Percentiles rank a stretch among this genome's conserved stretches.
phyloP scores from a whole-genome alignment of 1,139 yeast genomes.

The Groenewaldozyma auringiensis region DNA sequence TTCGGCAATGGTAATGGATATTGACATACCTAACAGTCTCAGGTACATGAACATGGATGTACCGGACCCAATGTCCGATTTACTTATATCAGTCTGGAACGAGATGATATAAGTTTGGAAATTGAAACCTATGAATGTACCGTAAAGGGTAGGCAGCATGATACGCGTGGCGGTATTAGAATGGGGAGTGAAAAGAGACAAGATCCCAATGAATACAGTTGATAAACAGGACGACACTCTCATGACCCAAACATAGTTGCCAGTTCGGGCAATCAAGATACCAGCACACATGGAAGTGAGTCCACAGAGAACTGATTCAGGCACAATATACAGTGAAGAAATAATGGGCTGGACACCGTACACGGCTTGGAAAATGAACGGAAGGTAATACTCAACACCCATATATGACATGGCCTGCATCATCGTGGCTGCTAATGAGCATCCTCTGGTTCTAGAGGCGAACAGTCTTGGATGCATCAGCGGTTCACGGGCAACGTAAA shows the following conservation, averaged over 20 bases:
- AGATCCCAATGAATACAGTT: conserved; percentile 19
- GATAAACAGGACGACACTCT: conserved; percentile 17
- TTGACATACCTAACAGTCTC: conserved; percentile 22
- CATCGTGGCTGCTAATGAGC: conserved; percentile 33
- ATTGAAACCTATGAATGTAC: conserved; percentile 22
- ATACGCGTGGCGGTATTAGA: conserved; percentile 21
- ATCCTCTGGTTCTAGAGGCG: conserved; percentile 26
- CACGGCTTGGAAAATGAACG: conserved; percentile 48
- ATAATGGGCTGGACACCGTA: conserved; percentile 28
- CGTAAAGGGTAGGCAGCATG: conserved; percentile 20
- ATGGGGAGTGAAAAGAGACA: conserved; percentile 17
- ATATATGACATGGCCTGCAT: conserved; percentile 42
- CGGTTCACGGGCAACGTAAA: conserved; percentile 43
- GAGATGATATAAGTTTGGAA: conserved; percentile 23
- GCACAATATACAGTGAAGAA: conserved; percentile 21
- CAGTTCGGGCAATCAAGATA: conserved; percentile 16
- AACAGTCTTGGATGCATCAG: conserved; percentile 41
- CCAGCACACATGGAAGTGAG: conserved; percentile 21
- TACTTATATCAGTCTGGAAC: conserved; percentile 19
- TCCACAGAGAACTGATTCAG: conserved; percentile 23
- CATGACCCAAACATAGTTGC: conserved; percentile 17
- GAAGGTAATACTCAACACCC: conserved; percentile 38
- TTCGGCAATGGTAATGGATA: conserved; percentile 24
- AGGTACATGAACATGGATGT: conserved; percentile 20
- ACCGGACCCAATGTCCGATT: conserved; percentile 21